A percentile compares a stretch with the other conserved stretches of the same genome.
Conservation (phyloP, 2,329 filamentous ascomycete genomes). For the Hypoxylon sp. region DNA sequence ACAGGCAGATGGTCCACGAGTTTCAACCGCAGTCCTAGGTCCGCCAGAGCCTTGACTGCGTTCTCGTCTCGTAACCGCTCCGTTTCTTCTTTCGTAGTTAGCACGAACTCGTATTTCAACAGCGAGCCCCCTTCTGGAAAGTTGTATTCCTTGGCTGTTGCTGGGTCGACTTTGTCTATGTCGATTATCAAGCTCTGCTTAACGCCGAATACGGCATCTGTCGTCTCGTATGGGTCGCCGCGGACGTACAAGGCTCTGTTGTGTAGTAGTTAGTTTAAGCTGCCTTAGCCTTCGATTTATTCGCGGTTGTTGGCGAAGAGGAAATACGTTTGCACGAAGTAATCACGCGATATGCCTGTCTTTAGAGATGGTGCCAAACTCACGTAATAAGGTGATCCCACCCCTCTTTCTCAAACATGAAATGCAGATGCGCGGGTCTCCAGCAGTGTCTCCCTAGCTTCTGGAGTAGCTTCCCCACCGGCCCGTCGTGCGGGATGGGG, state of each 20-base stretch:
- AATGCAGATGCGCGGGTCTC: slow-evolving; percentile 82
- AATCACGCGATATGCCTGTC: no score
- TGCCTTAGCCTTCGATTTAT: no score
- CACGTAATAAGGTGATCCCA: slow-evolving; percentile 86
- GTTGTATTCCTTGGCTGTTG: slow-evolving; percentile 67
- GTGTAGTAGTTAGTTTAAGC: slow-evolving; percentile 4
- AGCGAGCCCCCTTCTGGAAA: slow-evolving; percentile 70
- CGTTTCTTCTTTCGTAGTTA: slow-evolving; percentile 76
- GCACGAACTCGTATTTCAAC: slow-evolving; percentile 78
- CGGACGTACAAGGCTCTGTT: slow-evolving; percentile 77
- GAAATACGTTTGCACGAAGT: no score
- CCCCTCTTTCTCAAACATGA: slow-evolving; percentile 84
- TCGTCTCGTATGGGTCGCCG: slow-evolving; percentile 81
- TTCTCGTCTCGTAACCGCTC: slow-evolving; percentile 68
- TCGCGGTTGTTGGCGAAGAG: no score
- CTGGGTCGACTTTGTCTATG: slow-evolving; percentile 58
- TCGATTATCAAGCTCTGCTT: slow-evolving; percentile 82
- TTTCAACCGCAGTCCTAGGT: slow-evolving; percentile 73
- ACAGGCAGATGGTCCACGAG: slow-evolving; percentile 80
- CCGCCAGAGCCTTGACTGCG: slow-evolving; percentile 71
- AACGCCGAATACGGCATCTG: slow-evolving; percentile 86
- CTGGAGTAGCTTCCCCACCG: slow-evolving; percentile 76
- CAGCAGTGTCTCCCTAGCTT: slow-evolving; percentile 77
- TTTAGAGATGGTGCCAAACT: no score
- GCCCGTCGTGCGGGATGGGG: slow-evolving; percentile 84